These are phyloP conservation scores for Suillus brevipes DNA, from an alignment of 768 basidiomycete genomes.

Conservation along the genomic window DNA sequence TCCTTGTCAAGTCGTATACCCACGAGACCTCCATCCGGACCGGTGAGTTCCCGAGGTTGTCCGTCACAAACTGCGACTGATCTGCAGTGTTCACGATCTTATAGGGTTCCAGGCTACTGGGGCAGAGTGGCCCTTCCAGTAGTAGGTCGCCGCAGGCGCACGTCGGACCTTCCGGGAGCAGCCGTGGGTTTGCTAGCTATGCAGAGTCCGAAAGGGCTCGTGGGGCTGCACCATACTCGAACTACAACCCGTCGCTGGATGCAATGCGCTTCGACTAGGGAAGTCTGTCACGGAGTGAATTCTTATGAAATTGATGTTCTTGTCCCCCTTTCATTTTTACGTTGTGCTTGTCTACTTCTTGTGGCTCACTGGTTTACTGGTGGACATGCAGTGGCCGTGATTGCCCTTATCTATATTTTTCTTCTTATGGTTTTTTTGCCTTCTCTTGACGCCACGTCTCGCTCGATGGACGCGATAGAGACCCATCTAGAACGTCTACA, in stretches of 20 bases:
- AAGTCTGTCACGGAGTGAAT: slow-evolving; percentile 5
- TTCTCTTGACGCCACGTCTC: neutral
- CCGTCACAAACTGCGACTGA: neutral
- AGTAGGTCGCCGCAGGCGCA: slow-evolving; percentile 22
- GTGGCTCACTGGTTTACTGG: slow-evolving; percentile 1
- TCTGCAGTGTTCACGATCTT: slow-evolving; percentile 10
- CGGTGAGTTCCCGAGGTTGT: slow-evolving; percentile 19
- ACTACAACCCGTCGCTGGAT: slow-evolving; percentile 19
- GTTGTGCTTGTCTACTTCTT: neutral
- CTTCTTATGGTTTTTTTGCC: neutral
- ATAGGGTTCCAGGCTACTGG: slow-evolving; percentile 28
- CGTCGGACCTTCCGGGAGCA: slow-evolving; percentile 16
- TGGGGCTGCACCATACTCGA: slow-evolving; percentile 25
- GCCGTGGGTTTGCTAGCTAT: slow-evolving; percentile 16
- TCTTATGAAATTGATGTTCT: neutral
- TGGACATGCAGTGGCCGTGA: neutral
- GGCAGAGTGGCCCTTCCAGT: slow-evolving; percentile 12
- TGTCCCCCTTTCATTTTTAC: neutral
- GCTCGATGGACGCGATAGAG: neutral
- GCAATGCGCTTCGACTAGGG: slow-evolving; percentile 27
- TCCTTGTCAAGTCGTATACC: slow-evolving; percentile 35
- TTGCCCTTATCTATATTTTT: neutral
- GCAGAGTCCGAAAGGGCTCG: slow-evolving; percentile 26
- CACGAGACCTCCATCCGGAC: slow-evolving; percentile 30
- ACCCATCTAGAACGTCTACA: slow-evolving; percentile 2